phyloP scores from a whole-genome alignment of 345 rosid species.

The Citrus medica region DNA sequence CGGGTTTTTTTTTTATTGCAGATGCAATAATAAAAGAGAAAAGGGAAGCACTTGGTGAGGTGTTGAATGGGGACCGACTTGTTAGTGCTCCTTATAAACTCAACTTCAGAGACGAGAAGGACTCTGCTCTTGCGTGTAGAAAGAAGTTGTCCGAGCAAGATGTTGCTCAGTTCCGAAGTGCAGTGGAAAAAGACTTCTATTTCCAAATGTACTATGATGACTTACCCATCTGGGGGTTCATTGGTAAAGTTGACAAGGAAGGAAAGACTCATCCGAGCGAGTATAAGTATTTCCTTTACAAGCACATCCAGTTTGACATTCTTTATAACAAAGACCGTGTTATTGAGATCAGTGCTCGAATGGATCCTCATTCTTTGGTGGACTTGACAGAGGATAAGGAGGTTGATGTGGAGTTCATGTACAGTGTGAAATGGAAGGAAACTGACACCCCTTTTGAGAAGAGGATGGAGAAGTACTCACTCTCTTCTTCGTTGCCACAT shows the following conservation, averaged over 20 bases:
- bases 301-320: slow-evolving; percentile 73
- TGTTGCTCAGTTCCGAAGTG: slow-evolving; percentile 54
- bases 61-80: slow-evolving; percentile 79
- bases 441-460: slow-evolving; percentile 75
- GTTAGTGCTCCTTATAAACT: slow-evolving; percentile 87
- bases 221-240: slow-evolving; percentile 87
- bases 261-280: slow-evolving; percentile 58
- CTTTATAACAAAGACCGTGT: slow-evolving; percentile 73
- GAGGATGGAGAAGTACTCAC: slow-evolving; percentile 86
- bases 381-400: slow-evolving; percentile 82
- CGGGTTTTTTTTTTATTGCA: slow-evolving; percentile 8
- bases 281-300: slow-evolving; percentile 64
- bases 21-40: slow-evolving; percentile 64
- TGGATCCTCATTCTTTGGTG: slow-evolving; percentile 69
- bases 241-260: slow-evolving; percentile 82
- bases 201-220: slow-evolving; percentile 92
- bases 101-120: slow-evolving; percentile 64
- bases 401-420: slow-evolving; percentile 74
- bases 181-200: slow-evolving; percentile 76
- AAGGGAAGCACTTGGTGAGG: slow-evolving; percentile 91
- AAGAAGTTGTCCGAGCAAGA: slow-evolving; percentile 55
- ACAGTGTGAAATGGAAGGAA: slow-evolving; percentile 90
- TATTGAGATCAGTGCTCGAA: slow-evolving; percentile 62
- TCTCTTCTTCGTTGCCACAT: slow-evolving; percentile 84
- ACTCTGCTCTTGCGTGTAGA: slow-evolving; percentile 58